Percentiles rank a stretch among this genome's conserved stretches.
phyloP scores from a whole-genome alignment of 306 rosid genomes.

The Sicyos edulis region DNA sequence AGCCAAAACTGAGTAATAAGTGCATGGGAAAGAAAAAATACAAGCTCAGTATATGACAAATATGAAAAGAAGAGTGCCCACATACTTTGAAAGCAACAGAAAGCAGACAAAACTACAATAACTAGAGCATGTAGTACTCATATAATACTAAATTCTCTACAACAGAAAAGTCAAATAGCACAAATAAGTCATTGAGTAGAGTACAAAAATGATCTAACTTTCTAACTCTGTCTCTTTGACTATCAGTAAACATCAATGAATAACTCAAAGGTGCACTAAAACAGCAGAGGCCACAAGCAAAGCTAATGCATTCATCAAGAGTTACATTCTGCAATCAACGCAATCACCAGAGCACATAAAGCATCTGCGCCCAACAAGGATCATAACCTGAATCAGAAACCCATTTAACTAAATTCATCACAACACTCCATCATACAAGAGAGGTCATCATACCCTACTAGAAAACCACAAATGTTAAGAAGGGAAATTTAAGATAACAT shows the following conservation, averaged over 20 bases:
- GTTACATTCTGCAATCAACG: constrained; percentile 88
- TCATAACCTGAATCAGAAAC: constrained; percentile 96
- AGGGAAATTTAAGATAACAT: background rate
- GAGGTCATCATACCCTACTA: background rate
- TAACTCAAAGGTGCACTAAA: constrained; percentile 23
- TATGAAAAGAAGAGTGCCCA: background rate
- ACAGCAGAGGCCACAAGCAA: constrained; percentile 23
- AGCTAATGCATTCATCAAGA: constrained; percentile 75
- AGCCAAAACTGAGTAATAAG: background rate
- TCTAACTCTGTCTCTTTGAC: constrained; percentile 18
- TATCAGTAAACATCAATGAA: constrained; percentile 14
- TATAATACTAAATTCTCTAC: constrained; percentile 12
- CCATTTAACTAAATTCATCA: constrained; percentile 73
- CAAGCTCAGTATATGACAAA: background rate
- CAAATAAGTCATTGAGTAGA: constrained; percentile 2
- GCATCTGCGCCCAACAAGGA: constrained; percentile 94
- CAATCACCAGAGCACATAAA: constrained; percentile 98
- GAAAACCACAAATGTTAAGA: background rate
- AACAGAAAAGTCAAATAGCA: constrained; percentile 13
- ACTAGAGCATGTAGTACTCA: background rate
- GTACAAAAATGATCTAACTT: constrained; percentile 22
- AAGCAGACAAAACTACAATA: constrained; percentile 10
- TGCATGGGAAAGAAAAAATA: background rate
- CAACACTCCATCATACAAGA: constrained; percentile 28
- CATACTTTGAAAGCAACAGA: background rate